Evolutionary conservation across 805 yeast genomes (phyloP), one percentile per base, ranked within the genome.

Genomic region (Candida patagonica): DNA sequence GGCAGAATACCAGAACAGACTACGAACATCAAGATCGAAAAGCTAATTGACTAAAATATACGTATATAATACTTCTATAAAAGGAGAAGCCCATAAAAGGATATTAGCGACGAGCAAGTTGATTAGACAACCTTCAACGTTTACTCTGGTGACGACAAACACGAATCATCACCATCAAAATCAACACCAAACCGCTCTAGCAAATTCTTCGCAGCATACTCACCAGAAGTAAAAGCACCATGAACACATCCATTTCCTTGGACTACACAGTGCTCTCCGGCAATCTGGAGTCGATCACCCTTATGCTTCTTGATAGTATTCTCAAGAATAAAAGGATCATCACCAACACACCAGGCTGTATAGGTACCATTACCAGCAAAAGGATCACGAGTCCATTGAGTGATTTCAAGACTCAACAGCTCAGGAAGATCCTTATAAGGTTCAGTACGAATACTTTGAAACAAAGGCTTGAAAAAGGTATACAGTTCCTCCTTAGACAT

Each of bases 341-440:
- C 50, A 8, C 43, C 47, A 19, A 46, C 55, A 27, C 48, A 40
- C n/a, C 46, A 41, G 20, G 46, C 45, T 20, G 52, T 37, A 42
- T 57, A 57, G n/a, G 58, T 49, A 23, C 61, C 61, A 39, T 40
- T 49, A 7, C 61, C 61, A 10, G 62, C 57, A 20, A 26, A 46
- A 37, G 44, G 37, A 34, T 57, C 61, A 26, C 39, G 32, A 8
- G 53, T 35, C 61, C 61, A 57, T 7, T 44, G 43, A 13, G 60
- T 54, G 15, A 40, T 31, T 30, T 53, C 48, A 12, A 46, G 35
- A 19, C 49, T 40, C 2, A 43, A 42, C 24, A 46, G 35, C 6
- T 37, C 32, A 6, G 49, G 49, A 12, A 46, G 38, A 23, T 46
- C 49, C 26, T 34, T 45, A 32, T 45, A 46, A 13, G 47, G 45